Conservation (phyloP, 2,329 filamentous ascomycete genomes). For the Penicillium brevicompactum region DNA sequence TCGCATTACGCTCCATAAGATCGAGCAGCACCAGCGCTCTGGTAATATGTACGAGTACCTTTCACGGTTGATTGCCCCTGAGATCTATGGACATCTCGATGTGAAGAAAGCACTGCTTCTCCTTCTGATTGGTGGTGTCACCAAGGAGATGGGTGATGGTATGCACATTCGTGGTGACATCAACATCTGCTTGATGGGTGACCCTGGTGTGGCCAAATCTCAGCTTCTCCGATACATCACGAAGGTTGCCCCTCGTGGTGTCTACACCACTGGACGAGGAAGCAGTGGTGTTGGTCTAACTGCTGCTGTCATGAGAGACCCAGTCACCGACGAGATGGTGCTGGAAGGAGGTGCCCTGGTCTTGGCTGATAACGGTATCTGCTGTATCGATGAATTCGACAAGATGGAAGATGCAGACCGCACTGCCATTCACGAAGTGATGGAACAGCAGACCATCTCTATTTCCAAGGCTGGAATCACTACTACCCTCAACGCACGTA, state of each 20-base stretch:
- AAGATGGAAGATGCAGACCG: constrained; percentile 81
- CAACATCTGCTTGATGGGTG: constrained; percentile 98
- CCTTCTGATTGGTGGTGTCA: constrained; percentile 92
- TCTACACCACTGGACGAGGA: constrained; percentile 80
- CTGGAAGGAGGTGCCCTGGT: constrained; percentile 79
- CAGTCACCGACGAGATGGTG: constrained; percentile 76
- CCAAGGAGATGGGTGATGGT: constrained; percentile 93
- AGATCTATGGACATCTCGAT: constrained; percentile 94
- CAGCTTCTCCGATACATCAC: constrained; percentile 98
- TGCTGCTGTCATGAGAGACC: constrained; percentile 78
- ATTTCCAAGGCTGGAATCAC: constrained; percentile 92
- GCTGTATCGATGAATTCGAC: constrained; percentile 84
- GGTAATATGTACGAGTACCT: constrained; percentile 96
- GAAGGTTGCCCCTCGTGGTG: constrained; percentile 91
- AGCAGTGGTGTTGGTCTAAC: constrained; percentile 81
- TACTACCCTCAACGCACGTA: constrained; percentile 93
- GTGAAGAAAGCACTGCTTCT: constrained; percentile 98
- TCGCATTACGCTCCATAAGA: constrained; percentile 74
- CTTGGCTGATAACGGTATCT: constrained; percentile 78
- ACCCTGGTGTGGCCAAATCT: constrained; percentile 98
- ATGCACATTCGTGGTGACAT: constrained; percentile 99
- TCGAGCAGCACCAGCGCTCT: constrained; percentile 79
- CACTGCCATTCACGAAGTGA: constrained; percentile 82
- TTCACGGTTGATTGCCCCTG: constrained; percentile 92
- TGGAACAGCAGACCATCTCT: constrained; percentile 85